phyloP scores from a whole-genome alignment of 768 basidiomycete species.

The Hortiboletus campestris region DNA sequence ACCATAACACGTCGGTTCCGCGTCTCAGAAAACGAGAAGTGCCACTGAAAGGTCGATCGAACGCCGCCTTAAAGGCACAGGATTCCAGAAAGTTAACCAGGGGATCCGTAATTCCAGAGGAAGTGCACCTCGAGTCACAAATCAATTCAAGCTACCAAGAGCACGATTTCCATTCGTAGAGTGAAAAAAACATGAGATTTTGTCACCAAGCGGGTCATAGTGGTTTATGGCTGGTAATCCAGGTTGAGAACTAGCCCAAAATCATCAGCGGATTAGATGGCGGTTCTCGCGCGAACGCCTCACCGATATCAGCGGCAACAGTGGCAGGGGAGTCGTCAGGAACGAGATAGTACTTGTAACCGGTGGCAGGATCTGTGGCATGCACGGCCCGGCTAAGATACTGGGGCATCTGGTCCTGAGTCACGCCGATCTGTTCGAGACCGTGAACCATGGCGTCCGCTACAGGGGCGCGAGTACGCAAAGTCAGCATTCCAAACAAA shows the following conservation, averaged over 20 bases:
- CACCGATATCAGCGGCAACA: neutral
- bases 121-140: neutral
- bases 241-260: neutral
- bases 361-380: neutral
- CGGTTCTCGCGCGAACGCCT: neutral
- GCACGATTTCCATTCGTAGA: neutral
- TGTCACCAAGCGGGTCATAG: neutral
- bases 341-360: neutral
- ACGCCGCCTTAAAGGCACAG: neutral
- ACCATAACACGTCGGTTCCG: neutral
- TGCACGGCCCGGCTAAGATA: neutral
- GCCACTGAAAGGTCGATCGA: neutral
- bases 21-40: neutral
- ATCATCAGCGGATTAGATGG: neutral
- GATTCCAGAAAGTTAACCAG: neutral
- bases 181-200: neutral
- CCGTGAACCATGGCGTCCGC: neutral
- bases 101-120: neutral
- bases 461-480: neutral
- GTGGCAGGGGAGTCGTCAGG: neutral
- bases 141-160: neutral
- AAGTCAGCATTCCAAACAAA: neutral
- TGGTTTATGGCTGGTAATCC: neutral
- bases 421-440: neutral
- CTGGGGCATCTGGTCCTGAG: neutral